phyloP scores from a whole-genome alignment of 805 yeast species.

The Kazachstania psychrophila region DNA sequence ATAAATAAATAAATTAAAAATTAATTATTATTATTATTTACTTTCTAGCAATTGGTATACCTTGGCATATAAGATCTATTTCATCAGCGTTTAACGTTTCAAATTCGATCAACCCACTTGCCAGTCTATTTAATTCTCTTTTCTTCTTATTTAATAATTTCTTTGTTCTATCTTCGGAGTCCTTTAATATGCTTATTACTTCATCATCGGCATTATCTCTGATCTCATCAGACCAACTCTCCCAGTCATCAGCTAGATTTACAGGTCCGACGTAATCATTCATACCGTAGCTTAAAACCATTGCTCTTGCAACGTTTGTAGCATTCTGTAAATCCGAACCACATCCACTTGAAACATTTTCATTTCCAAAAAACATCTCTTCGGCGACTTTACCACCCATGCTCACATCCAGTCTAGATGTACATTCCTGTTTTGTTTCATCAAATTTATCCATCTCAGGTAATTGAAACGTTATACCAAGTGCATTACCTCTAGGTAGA shows the following conservation, averaged over 20 bases:
- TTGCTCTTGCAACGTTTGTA: constrained; percentile 85
- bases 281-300: constrained; percentile 97
- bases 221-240: constrained; percentile 82
- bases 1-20: no score
- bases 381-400: constrained; percentile 99
- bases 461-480: constrained; percentile 92
- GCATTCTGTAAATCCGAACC: constrained; percentile 84
- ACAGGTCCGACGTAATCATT: constrained; percentile 89
- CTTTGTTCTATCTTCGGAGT: constrained; percentile 74
- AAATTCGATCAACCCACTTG: constrained; percentile 86
- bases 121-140: constrained; percentile 72
- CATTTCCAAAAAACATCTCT: constrained; percentile 81
- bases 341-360: constrained; percentile 91
- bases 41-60: constrained; percentile 56
- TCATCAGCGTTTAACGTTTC: constrained; percentile 89
- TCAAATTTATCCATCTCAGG: constrained; percentile 98
- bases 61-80: constrained; percentile 74
- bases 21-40: no score
- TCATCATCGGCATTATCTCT: constrained; percentile 89
- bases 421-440: constrained; percentile 78
- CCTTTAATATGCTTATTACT: constrained; percentile 64
- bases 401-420: constrained; percentile 88
- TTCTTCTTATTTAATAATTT: constrained; percentile 49
- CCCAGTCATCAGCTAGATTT: constrained; percentile 82
- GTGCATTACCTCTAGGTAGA: constrained; percentile 89